A percentile compares a stretch with the other conserved stretches of the same genome.
phyloP scores from a whole-genome alignment of 768 basidiomycete genomes.

The Pisolithus tinctorius region DNA sequence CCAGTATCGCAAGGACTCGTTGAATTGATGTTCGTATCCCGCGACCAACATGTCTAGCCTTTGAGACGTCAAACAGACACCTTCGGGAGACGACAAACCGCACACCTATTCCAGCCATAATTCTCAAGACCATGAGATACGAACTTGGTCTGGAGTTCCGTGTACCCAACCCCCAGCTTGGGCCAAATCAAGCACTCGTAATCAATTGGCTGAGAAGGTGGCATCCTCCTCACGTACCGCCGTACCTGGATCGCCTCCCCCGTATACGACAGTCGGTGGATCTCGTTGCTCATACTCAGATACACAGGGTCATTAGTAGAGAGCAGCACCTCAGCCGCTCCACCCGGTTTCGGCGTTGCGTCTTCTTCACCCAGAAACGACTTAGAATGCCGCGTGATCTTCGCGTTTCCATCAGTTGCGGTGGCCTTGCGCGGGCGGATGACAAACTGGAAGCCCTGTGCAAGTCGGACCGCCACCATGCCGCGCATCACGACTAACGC shows the following conservation, averaged over 20 bases:
- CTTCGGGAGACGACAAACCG: background rate
- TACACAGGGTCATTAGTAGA: conserved; percentile 70
- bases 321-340: conserved; percentile 59
- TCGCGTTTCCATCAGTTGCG: conserved; percentile 26
- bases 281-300: conserved; percentile 92
- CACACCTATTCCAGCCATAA: conserved; percentile 82
- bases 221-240: conserved; percentile 73
- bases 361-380: conserved; percentile 55
- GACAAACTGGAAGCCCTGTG: conserved; percentile 94
- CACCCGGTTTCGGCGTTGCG: conserved; percentile 45
- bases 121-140: conserved; percentile 73
- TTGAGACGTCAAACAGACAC: background rate
- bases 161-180: conserved; percentile 81
- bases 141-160: conserved; percentile 69
- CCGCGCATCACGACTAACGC: conserved; percentile 81
- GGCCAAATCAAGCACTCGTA: conserved; percentile 96
- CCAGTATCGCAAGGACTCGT: conserved; percentile 86
- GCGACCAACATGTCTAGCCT: conserved; percentile 84
- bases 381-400: conserved; percentile 40
- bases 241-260: conserved; percentile 88
- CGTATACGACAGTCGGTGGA: conserved; percentile 87
- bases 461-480: conserved; percentile 87
- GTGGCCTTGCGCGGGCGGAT: conserved; percentile 37
- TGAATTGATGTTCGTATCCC: conserved; percentile 74
- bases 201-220: conserved; percentile 52